phyloP scores from a whole-genome alignment of 1,139 yeast species.

The Geotrichum siamense region DNA sequence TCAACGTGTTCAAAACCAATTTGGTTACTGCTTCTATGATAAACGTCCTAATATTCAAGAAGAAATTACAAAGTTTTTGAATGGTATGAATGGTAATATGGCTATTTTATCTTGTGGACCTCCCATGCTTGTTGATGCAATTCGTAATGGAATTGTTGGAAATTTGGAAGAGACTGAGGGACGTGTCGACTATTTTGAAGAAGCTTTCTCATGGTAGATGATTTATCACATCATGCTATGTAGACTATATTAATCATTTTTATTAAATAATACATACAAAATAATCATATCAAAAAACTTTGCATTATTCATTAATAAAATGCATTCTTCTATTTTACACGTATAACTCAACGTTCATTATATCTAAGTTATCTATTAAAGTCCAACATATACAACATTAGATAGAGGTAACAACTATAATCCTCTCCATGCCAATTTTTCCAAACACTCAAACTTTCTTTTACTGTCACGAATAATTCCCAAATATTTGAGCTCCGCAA shows the following conservation, averaged over 20 bases:
- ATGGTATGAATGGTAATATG: conserved; percentile 12
- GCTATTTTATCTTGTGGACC: conserved; percentile 30
- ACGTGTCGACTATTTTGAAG: conserved; percentile 35
- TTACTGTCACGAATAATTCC: conserved; percentile 48
- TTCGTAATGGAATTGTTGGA: conserved; percentile 26
- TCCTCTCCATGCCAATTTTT: conserved; percentile 56
- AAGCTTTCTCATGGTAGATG: conserved; percentile 33
- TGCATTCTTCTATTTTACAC: too few species aligned
- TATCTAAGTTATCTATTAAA: too few species aligned
- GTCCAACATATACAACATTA: too few species aligned
- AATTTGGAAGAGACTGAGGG: conserved; percentile 25
- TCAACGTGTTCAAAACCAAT: conserved; percentile 9
- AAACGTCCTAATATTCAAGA: conserved; percentile 15
- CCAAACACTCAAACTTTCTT: conserved; percentile 47
- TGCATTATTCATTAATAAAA: too few species aligned
- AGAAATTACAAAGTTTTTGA: conserved; percentile 15
- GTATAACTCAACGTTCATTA: too few species aligned
- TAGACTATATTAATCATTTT: neutral
- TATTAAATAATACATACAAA: too few species aligned
- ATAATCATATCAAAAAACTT: too few species aligned
- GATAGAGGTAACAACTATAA: too few species aligned
- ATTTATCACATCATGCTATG: neutral
- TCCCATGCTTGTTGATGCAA: conserved; percentile 25
- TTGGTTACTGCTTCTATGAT: conserved; percentile 12
- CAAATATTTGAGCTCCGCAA: conserved; percentile 47